Evolutionary conservation across 192 early-diverging fungal genomes (phyloP).

Genomic region (Diversispora epigaea): DNA sequence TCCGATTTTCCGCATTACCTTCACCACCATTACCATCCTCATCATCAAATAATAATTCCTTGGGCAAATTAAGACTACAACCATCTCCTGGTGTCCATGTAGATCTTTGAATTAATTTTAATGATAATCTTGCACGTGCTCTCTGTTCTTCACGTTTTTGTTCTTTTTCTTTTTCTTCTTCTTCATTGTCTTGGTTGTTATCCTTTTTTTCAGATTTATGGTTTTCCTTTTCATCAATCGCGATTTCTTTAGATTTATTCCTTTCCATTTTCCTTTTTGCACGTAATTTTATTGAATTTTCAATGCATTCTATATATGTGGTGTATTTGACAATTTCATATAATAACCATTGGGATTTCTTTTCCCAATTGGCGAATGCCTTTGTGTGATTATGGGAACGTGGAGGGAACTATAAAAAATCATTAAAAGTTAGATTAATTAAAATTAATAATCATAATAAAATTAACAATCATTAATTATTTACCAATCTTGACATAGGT

Average conservation of each 20-base stretch:
- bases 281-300: conserved; percentile 52
- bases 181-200: conserved; percentile 6
- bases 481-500: conserved; percentile 50
- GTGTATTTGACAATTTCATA: conserved; percentile 84
- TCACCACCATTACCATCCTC: background rate
- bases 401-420: conserved; percentile 52
- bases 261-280: conserved; percentile 18
- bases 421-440: background rate
- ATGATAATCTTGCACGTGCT: conserved; percentile 5
- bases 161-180: conserved; percentile 26
- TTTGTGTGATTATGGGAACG: conserved; percentile 59
- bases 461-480: conserved; percentile 5
- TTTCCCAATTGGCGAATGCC: conserved; percentile 79
- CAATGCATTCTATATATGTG: conserved; percentile 73
- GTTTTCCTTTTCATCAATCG: background rate
- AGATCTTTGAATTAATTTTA: conserved; percentile 27
- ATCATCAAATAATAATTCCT: conserved; percentile 20
- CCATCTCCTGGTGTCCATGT: conserved; percentile 34
- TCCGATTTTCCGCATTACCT: background rate
- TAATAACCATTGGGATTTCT: conserved; percentile 71
- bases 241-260: background rate
- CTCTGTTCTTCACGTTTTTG: conserved; percentile 17
- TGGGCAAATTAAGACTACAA: conserved; percentile 25
- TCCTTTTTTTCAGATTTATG: no score
- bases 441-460: background rate